phyloP scores from a whole-genome alignment of 2,329 filamentous ascomycete species.

The Davidsoniella australis region DNA sequence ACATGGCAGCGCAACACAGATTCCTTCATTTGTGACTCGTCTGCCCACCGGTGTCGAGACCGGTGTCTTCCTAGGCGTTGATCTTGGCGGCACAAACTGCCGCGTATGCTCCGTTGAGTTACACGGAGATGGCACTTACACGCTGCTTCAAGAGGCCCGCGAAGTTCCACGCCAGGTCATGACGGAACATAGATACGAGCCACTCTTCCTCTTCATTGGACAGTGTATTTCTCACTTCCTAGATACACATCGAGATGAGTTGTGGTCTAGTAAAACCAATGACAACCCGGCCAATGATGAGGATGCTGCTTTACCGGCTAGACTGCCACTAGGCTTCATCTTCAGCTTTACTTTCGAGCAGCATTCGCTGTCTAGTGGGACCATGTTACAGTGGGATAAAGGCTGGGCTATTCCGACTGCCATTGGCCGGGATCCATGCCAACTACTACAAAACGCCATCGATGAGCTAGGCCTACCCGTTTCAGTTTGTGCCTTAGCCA shows the following conservation, averaged over 20 bases:
- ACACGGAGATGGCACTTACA: slow-evolving; percentile 49
- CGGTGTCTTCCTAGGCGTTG: slow-evolving; percentile 24
- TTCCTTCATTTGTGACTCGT: slow-evolving; percentile 60
- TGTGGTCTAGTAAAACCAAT: background rate
- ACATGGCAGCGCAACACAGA: slow-evolving; percentile 47
- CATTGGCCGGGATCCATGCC: slow-evolving; percentile 58
- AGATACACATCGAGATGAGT: background rate
- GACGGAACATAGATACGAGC: slow-evolving; percentile 22
- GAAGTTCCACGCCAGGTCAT: slow-evolving; percentile 15
- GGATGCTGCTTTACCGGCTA: too few relatives aligned
- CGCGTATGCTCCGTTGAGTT: slow-evolving; percentile 20
- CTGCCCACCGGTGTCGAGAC: slow-evolving; percentile 67
- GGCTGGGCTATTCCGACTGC: slow-evolving; percentile 65
- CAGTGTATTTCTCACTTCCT: slow-evolving; percentile 56
- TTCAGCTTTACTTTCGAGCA: slow-evolving; percentile 55
- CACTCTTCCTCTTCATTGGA: slow-evolving; percentile 60
- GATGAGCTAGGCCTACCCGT: slow-evolving; percentile 53
- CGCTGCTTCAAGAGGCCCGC: slow-evolving; percentile 41
- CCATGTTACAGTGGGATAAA: slow-evolving; percentile 64
- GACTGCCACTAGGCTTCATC: slow-evolving; percentile 18
- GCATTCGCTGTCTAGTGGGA: slow-evolving; percentile 54
- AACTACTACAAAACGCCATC: slow-evolving; percentile 53
- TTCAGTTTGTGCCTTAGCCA: slow-evolving; percentile 55
- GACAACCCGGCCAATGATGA: background rate
- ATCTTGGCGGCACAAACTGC: slow-evolving; percentile 22